phyloP scores from a whole-genome alignment of 345 rosid species.

The Trapa bicornis region DNA sequence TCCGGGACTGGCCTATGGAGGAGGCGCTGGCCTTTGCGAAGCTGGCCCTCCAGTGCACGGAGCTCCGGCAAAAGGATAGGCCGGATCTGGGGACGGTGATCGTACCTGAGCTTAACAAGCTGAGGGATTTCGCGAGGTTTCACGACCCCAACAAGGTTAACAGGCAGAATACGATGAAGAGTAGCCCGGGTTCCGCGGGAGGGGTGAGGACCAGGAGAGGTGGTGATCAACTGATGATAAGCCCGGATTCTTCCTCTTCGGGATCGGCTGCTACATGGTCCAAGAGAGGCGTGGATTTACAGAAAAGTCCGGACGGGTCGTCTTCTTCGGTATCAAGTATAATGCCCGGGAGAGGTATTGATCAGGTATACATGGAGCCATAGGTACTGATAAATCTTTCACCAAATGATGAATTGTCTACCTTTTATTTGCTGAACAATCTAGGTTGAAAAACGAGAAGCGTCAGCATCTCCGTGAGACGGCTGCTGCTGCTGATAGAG shows the following conservation, averaged over 20 bases:
- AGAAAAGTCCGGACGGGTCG: not conserved
- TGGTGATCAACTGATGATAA: not conserved
- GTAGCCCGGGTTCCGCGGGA: not conserved
- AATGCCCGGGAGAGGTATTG: not conserved
- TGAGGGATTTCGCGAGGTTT: conserved; percentile 33
- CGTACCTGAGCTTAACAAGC: conserved; percentile 57
- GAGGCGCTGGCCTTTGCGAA: conserved; percentile 50
- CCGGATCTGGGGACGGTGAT: conserved; percentile 63
- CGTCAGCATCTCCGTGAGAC: not conserved
- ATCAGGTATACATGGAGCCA: not conserved
- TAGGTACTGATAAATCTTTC: no score
- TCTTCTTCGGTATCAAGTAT: not conserved
- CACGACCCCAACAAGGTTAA: conserved; percentile 2
- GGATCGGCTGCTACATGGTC: not conserved
- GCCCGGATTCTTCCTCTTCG: not conserved
- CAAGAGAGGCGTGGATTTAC: not conserved
- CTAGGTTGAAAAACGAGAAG: not conserved
- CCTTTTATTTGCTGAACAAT: not conserved
- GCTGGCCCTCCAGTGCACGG: conserved; percentile 49
- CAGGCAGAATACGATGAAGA: not conserved
- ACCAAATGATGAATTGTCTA: no score
- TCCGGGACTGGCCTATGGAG: conserved; percentile 70
- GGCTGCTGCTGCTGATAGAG: not conserved
- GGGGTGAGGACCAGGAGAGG: not conserved
- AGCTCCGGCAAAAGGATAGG: conserved; percentile 72